These are phyloP conservation scores for Rhizopus sp. DNA, from an alignment of 371 early-diverging fungal species.

Conservation along the genomic window DNA sequence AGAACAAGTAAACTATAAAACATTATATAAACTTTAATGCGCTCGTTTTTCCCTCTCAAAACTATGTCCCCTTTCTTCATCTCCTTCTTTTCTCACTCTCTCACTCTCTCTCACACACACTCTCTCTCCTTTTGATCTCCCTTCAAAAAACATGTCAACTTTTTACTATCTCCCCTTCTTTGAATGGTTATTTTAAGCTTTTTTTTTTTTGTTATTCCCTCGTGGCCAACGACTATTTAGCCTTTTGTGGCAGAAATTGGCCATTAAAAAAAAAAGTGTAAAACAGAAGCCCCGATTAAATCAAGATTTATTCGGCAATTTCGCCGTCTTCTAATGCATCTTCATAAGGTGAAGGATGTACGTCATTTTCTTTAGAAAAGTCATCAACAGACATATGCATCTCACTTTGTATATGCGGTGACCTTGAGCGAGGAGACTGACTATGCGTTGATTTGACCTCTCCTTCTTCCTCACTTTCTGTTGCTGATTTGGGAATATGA, in stretches of 20 bases:
- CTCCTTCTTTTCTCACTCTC: not conserved
- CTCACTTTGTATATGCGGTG: not conserved
- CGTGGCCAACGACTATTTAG: not conserved
- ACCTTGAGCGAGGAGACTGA: conserved; percentile 21
- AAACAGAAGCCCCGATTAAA: not conserved
- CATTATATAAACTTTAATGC: not conserved
- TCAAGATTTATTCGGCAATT: conserved; percentile 12
- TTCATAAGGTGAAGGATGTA: conserved; percentile 13
- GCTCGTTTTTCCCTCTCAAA: not conserved
- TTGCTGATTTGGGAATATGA: conserved; percentile 9
- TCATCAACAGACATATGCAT: conserved; percentile 3
- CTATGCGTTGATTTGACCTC: conserved; percentile 41
- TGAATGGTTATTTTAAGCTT: no score
- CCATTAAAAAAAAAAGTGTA: not conserved
- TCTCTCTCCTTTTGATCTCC: not conserved
- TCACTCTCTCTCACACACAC: not conserved
- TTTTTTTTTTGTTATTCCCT: no score
- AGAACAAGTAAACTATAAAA: not conserved
- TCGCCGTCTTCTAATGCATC: conserved; percentile 39
- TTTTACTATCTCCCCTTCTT: no score
- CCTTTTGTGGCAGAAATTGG: not conserved
- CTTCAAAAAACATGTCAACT: no score
- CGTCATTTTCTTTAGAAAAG: conserved; percentile 8
- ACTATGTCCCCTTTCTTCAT: not conserved
- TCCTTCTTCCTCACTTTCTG: conserved; percentile 49